Base-by-base conservation (phyloP, 2,329 filamentous ascomycete species). In the Venturia pyrina region DNA sequence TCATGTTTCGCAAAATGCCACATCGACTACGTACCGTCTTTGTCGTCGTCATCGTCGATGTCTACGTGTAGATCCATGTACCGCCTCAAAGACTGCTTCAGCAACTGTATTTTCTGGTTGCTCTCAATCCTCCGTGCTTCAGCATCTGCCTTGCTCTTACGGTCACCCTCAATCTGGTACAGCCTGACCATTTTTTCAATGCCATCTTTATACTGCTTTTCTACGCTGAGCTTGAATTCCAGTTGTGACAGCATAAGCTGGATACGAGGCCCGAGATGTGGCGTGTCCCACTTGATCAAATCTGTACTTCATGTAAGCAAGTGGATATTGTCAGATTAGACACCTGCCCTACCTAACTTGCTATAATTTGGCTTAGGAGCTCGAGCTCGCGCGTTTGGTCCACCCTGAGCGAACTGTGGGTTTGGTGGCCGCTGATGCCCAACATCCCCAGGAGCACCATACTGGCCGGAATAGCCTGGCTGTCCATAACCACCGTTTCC, bases 111-210 rank as follows among this genome's bases (percentile, higher is more conserved):
- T 80, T 99, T 99, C 77, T 98, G 93, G 76, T 93, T 96, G 79
- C 93, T 98, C 79, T 99, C 95, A 68, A 96, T 89, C 66, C 90
- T 86, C 73, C 91, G 87, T 62, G 89, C 90, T 71, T 96, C 92
- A 53, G 95, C 95, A 77, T 99, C 95, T 66, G 90, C 87, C 75
- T 89, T 91, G 79, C 93, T 98, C 82, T 96, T 97, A 71, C 93
- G 88, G 75, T 99, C 95, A 40, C 95, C 93, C 76, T 98, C 95
- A 84, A 98, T 95, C 75, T 95, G 88, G 75, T 99, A 99, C 44
- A 99, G 82, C 75, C 95, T 91, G 60, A 97, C 91, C 95, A 99
- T 98, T 81, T 99, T 99, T 78, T 99, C 95, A 71, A 99, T 95
- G 68, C 95, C 95, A 74, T 96, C 96, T 70, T 98, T 92, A 78